These are phyloP conservation scores for Pythium coloratum DNA, from an alignment of 352 stramenopile species.

Conservation along the genomic window DNA sequence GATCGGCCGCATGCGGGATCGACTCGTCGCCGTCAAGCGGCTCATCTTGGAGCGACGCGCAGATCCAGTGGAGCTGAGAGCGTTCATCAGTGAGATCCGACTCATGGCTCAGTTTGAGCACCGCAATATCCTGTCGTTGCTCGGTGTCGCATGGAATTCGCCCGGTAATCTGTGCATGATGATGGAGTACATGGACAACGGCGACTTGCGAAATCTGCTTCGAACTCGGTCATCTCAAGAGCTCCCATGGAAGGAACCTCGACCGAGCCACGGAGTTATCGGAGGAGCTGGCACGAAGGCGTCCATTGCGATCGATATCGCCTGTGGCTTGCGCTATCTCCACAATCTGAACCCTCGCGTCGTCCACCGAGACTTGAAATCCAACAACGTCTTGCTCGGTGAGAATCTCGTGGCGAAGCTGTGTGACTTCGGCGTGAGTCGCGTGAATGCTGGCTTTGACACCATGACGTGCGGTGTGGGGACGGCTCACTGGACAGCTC, in stretches of 20 bases:
- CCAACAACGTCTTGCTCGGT: constrained; percentile 32
- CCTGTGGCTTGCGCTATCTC: constrained; percentile 30
- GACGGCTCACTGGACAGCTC: constrained; percentile 43
- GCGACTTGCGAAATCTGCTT: constrained; percentile 29
- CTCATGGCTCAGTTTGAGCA: constrained; percentile 42
- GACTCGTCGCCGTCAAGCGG: constrained; percentile 47
- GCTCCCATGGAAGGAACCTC: constrained; percentile 17
- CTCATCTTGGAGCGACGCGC: constrained; percentile 30
- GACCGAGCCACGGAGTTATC: background rate
- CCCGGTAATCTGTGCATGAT: constrained; percentile 28
- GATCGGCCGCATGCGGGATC: constrained; percentile 34
- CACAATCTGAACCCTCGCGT: constrained; percentile 22
- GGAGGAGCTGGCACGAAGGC: constrained; percentile 15
- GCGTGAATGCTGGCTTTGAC: constrained; percentile 17
- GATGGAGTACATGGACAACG: constrained; percentile 33
- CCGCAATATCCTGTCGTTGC: constrained; percentile 37
- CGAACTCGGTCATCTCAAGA: background rate
- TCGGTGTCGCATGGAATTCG: constrained; percentile 40
- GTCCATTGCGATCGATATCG: constrained; percentile 30
- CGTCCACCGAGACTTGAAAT: constrained; percentile 37
- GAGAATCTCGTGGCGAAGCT: constrained; percentile 36
- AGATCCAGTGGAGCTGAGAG: constrained; percentile 5
- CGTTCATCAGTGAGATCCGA: constrained; percentile 37
- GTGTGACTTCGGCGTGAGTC: constrained; percentile 46
- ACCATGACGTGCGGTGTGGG: constrained; percentile 43